Base-by-base conservation (phyloP, 1,284 basidiomycete genomes). In the Spongispora temasekensis region DNA sequence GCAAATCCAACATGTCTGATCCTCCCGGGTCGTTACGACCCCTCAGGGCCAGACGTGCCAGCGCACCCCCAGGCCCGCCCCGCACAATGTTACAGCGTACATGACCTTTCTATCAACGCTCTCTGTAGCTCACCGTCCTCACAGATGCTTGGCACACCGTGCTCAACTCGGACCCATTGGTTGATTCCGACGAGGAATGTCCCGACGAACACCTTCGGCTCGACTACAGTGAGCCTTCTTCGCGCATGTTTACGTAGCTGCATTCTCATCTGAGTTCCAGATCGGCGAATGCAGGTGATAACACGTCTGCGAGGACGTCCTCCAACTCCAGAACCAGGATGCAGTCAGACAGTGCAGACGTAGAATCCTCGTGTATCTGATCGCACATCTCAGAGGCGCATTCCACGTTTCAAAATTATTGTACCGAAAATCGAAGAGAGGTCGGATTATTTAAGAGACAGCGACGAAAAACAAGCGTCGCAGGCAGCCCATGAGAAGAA, bases 131-230 rank as follows among this genome's bases (percentile, higher is more conserved):
- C 78, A 56, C 84, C 30, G 6, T 42, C 35, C 6, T 21, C 25
- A 75, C 73, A 60, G 87, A 91, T 68, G 88, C 89, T 10, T 91
- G 88, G 88, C 83, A 88, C 68, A 77, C 84, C 12, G 80, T 85
- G 28, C 81, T 79, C 53, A 83, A 80, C 37, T 81, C 79, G 55
- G 88, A 92, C 68, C 86, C 89, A 17, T 77, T 91, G 31, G 76
- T 78, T 19, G 88, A 90, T 75, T 91, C 89, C 19, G 90, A 91
- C 66, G 86, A 88, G 44, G 90, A 92, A 66, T 78, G 77, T 58
- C 77, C 77, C 23, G 87, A 90, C 64, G 84, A 88, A 62, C 81
- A 88, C 65, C 77, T 82, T 61, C 79, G 83, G 27, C 68, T 82
- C 42, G 89, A 91, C 65, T 90, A 89, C 68, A 78, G 89, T 89